Percentiles rank a stretch among this genome's conserved stretches.
These are phyloP conservation scores for Cyathus striatus DNA, from an alignment of 768 basidiomycete genomes.

Conservation along the genomic window DNA sequence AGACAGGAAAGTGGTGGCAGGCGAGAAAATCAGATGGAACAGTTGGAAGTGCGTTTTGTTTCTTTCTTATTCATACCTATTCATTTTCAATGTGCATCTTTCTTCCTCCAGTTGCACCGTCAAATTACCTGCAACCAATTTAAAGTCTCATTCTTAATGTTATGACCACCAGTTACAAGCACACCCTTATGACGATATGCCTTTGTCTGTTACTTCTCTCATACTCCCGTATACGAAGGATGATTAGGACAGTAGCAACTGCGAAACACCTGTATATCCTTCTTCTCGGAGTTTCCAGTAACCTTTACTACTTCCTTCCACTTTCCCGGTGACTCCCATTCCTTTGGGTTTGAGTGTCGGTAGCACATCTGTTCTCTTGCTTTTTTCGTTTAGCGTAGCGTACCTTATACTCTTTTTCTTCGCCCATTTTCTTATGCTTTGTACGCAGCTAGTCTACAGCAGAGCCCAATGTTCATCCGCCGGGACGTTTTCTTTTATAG, in stretches of 20 bases:
- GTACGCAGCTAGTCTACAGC: neutral
- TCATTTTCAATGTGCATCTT: conserved; percentile 4
- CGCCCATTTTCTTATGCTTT: neutral
- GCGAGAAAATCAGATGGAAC: conserved; percentile 73
- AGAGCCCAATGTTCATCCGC: too few relatives aligned
- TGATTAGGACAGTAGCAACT: neutral
- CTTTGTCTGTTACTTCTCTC: neutral
- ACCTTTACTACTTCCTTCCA: too few relatives aligned
- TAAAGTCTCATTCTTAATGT: conserved; percentile 33
- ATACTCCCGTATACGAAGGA: conserved; percentile 1
- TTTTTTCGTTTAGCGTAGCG: neutral
- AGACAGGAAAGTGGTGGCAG: conserved; percentile 93
- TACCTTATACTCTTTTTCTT: neutral
- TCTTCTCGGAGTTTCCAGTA: neutral
- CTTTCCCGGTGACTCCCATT: neutral
- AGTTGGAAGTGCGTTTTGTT: conserved; percentile 64
- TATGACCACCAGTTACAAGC: neutral
- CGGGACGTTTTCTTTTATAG: too few relatives aligned
- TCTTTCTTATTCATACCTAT: conserved; percentile 6
- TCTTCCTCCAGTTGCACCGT: conserved; percentile 61
- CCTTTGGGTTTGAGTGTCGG: too few relatives aligned
- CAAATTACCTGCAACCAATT: conserved; percentile 81
- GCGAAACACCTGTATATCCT: conserved; percentile 8
- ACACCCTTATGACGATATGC: neutral
- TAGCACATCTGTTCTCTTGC: too few relatives aligned